Evolutionary conservation across 1,284 basidiomycete genomes (phyloP), one percentile per base, ranked within the genome.

Genomic region (Cutaneotrichosporon sp.): DNA sequence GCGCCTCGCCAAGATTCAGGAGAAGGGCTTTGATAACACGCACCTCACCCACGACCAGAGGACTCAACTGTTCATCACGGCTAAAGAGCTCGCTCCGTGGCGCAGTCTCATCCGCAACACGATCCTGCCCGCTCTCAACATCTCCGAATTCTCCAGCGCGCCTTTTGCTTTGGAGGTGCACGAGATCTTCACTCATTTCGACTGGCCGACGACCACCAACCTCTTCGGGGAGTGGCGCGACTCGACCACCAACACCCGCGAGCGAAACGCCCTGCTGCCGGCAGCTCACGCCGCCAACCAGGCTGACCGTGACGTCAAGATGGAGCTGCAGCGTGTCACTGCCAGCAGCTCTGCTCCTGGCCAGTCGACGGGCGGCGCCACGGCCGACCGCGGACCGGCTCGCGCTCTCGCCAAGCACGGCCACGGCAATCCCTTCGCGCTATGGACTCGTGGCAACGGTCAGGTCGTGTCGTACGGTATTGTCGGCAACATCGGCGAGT

Each of bases 391-490:
- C 31, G 73, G 73, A 8, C 76, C 78, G 14, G 89, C 93, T 21
- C 89, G 94, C 21, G 86, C 89, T 2, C 88, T 99, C n/a, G 95
- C 93, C 11, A 98, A 98, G 80, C 82, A 96, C 56, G 91, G 91
- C 6, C 93, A 97, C 76, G 90, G 91, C 14, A 97, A 98, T 75
- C 97, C 97, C 2, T 90, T 88, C 69, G 89, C 96, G 60, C 88
- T 99, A 72, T 99, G 98, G 82, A 82, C 86, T 16, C 90, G 91
- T 65, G 92, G 91, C 0, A 88, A 99, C 58, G 89, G 90, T 69
- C 97, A 99, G 81, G 90, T 98, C 64, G 95, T 95, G 88, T 89
- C 92, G 21, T 99, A 99, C 76, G 92, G 97, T 72, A 99, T 98
- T 77, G 83, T 99, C 65, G 92, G 97, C 73, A 99, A 98, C 78